Evolutionary conservation across 148 eudicot genomes (phyloP).

Genomic region (Amaranthus hypochondriacus): DNA sequence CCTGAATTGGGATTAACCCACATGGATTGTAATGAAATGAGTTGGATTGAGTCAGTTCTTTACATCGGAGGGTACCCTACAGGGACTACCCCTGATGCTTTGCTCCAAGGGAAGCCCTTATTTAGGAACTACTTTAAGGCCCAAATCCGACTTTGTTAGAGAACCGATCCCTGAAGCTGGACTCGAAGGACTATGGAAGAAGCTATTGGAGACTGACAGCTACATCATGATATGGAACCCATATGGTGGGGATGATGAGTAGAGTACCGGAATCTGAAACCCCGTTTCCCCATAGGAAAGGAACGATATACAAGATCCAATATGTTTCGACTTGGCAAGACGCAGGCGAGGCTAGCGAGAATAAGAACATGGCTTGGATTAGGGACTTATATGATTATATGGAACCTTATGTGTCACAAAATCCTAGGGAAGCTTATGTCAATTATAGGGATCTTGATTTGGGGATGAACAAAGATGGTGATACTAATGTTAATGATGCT

Average conservation of each 20-base stretch:
- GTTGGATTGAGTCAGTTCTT: constrained; percentile 39
- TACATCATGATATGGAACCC: constrained; percentile 37
- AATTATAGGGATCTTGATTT: constrained; percentile 34
- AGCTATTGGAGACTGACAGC: constrained; percentile 18
- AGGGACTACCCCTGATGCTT: constrained; percentile 19
- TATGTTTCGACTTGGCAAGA: constrained; percentile 31
- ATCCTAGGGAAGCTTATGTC: constrained; percentile 33
- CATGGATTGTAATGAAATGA: constrained; percentile 33
- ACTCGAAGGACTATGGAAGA: constrained; percentile 32
- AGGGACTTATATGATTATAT: constrained; percentile 25
- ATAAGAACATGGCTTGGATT: constrained; percentile 29
- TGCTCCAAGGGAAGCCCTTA: constrained; percentile 27
- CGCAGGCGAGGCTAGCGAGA: constrained; percentile 13
- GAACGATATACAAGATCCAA: constrained; percentile 25
- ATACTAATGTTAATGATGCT: constrained; percentile 25
- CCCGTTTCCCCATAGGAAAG: constrained; percentile 38
- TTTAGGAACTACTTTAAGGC: constrained; percentile 30
- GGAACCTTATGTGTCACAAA: constrained; percentile 33
- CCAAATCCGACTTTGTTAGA: constrained; percentile 46
- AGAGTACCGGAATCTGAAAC: constrained; percentile 24
- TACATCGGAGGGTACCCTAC: constrained; percentile 28
- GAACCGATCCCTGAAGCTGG: constrained; percentile 26
- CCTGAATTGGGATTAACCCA: constrained; percentile 32
- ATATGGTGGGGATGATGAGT: constrained; percentile 44
- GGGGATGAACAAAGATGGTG: constrained; percentile 29